These are phyloP conservation scores for Pythium phragmitis DNA, from an alignment of 352 stramenopile genomes.

Conservation along the genomic window DNA sequence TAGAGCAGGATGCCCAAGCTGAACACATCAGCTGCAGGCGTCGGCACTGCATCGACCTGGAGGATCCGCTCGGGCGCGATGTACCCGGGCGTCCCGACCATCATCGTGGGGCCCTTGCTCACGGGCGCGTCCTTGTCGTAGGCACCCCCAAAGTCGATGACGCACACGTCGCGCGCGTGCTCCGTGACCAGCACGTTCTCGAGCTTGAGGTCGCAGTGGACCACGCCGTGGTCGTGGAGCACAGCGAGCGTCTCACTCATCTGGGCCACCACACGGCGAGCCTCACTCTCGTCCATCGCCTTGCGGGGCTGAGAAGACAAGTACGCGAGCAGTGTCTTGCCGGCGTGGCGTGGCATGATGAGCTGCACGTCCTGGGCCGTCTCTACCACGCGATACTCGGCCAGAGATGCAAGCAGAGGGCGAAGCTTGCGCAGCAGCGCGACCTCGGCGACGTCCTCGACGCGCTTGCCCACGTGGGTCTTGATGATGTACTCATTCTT, in stretches of 20 bases:
- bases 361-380: slow-evolving; percentile 42
- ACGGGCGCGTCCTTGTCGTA: slow-evolving; percentile 28
- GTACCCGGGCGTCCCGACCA: slow-evolving; percentile 67
- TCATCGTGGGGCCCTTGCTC: slow-evolving; percentile 14
- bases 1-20: slow-evolving; percentile 62
- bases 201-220: slow-evolving; percentile 98
- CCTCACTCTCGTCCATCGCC: slow-evolving; percentile 36
- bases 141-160: slow-evolving; percentile 70
- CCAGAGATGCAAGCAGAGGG: slow-evolving; percentile 28
- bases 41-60: slow-evolving; percentile 34
- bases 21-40: slow-evolving; percentile 50
- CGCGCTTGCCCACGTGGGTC: slow-evolving; percentile 21
- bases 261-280: slow-evolving; percentile 35
- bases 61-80: slow-evolving; percentile 57
- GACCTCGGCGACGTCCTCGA: slow-evolving; percentile 36
- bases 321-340: slow-evolving; percentile 44
- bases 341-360: slow-evolving; percentile 55
- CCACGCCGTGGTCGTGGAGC: slow-evolving; percentile 88
- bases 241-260: slow-evolving; percentile 87
- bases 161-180: slow-evolving; percentile 28
- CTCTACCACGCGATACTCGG: slow-evolving; percentile 53
- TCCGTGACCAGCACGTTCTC: slow-evolving; percentile 90
- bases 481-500: slow-evolving; percentile 51
- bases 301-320: slow-evolving; percentile 25
- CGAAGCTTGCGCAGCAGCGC: slow-evolving; percentile 41